Percentiles rank a stretch among this genome's conserved stretches.
Conservation (phyloP, 371 early-diverging fungal species). For the Syncephalastrum sp. region DNA sequence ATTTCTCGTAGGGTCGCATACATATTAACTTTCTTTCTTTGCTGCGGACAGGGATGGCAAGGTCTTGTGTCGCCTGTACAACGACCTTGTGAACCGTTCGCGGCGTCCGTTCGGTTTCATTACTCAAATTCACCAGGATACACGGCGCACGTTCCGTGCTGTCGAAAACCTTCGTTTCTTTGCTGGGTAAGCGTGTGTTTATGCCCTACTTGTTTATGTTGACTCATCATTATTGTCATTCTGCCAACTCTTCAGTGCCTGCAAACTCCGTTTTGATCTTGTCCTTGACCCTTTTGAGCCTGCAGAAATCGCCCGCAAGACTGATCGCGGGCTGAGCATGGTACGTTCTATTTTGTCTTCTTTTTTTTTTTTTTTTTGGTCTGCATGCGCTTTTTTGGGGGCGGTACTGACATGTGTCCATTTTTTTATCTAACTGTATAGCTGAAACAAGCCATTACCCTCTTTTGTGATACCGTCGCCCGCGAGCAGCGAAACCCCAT, state of each 20-base stretch:
- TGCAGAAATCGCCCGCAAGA: conserved; percentile 56
- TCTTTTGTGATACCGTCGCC: conserved; percentile 34
- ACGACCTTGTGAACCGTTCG: conserved; percentile 54
- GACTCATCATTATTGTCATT: too few species aligned
- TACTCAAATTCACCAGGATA: conserved; percentile 58
- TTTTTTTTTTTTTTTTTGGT: not conserved
- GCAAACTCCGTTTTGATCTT: conserved; percentile 62
- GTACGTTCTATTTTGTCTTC: conserved; percentile 5
- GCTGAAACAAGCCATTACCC: conserved; percentile 18
- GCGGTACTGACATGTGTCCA: not conserved
- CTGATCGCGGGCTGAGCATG: conserved; percentile 41
- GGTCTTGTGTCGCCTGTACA: conserved; percentile 54
- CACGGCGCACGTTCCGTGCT: conserved; percentile 60
- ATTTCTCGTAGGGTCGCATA: not conserved
- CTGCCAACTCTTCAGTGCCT: conserved; percentile 37
- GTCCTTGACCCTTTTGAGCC: conserved; percentile 52
- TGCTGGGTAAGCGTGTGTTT: conserved; percentile 47
- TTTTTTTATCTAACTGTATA: conserved; percentile 6
- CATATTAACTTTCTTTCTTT: conserved; percentile 2
- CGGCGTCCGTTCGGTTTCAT: conserved; percentile 64
- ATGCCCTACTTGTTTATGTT: not conserved
- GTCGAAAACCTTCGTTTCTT: conserved; percentile 66
- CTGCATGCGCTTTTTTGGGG: not conserved
- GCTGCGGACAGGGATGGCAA: conserved; percentile 49
- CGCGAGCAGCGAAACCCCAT: conserved; percentile 25